A percentile compares a stretch with the other conserved stretches of the same genome.
Conservation (phyloP, 2,329 filamentous ascomycete species). For the Aspergillus texensis region DNA sequence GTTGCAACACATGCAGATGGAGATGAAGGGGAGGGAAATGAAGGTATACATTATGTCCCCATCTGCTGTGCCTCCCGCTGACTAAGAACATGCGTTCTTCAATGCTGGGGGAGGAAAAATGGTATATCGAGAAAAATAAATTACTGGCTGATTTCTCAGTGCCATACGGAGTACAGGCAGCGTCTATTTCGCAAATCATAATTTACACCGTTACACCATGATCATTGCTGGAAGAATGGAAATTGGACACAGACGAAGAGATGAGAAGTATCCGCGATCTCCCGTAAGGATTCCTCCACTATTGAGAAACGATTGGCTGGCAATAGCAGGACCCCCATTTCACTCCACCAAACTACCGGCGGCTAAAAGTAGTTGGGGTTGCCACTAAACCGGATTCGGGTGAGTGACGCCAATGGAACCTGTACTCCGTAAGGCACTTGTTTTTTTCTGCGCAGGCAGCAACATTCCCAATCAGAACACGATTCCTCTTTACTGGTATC, state of each 20-base stretch:
- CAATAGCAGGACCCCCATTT: not conserved
- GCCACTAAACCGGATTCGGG: not conserved
- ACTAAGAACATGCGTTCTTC: too few relatives aligned
- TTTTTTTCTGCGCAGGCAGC: conserved; percentile 2
- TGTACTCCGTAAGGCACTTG: conserved; percentile 1
- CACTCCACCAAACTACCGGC: not conserved
- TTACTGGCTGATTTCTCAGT: not conserved
- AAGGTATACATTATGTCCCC: not conserved
- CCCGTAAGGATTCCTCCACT: not conserved
- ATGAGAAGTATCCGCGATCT: not conserved
- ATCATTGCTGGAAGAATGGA: not conserved
- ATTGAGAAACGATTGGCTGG: not conserved
- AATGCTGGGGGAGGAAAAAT: not conserved
- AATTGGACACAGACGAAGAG: not conserved
- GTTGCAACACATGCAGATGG: not conserved
- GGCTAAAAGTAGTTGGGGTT: not conserved
- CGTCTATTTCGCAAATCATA: not conserved
- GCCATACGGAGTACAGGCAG: not conserved
- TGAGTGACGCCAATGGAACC: not conserved
- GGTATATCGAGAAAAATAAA: not conserved
- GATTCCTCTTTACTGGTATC: not conserved
- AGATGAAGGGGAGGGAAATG: not conserved
- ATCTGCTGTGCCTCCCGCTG: too few relatives aligned
- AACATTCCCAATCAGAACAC: not conserved
- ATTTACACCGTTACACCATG: not conserved